Evolutionary conservation across 2,329 filamentous ascomycete species (phyloP).

Genomic region (Curvularia hawaiiensis): DNA sequence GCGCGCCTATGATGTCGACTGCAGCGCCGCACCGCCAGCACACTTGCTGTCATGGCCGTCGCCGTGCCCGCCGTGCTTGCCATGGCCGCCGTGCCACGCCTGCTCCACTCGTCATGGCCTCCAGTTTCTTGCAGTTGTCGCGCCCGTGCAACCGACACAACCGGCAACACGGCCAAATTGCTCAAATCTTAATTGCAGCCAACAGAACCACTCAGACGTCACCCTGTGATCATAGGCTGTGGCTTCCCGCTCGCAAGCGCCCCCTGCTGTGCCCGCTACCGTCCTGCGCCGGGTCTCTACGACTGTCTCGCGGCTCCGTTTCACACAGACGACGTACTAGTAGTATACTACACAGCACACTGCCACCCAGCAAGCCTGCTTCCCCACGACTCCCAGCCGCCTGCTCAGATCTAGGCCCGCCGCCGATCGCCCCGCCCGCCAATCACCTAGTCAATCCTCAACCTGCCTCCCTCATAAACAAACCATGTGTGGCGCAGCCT

Average conservation of each 20-base stretch:
- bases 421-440: conserved; percentile 1
- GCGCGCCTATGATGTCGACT: conserved; percentile 28
- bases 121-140: no score
- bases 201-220: conserved; percentile 17
- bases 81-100: background rate
- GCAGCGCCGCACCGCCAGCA: conserved; percentile 7
- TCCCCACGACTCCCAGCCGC: conserved; percentile 15
- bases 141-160: conserved; percentile 10
- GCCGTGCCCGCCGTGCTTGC: background rate
- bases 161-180: conserved; percentile 10
- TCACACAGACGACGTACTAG: background rate
- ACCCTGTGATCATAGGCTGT: conserved; percentile 15
- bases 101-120: background rate
- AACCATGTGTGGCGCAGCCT: conserved; percentile 28
- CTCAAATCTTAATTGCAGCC: conserved; percentile 30
- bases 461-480: background rate
- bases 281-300: conserved; percentile 6
- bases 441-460: conserved; percentile 4
- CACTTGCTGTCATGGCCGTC: conserved; percentile 4
- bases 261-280: background rate
- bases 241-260: background rate
- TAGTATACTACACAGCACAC: no score
- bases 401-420: conserved; percentile 8
- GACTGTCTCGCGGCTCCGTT: conserved; percentile 20
- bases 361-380: background rate